These are phyloP conservation scores for Eucalyptus victrix DNA, from an alignment of 345 rosid genomes.

Conservation along the genomic window DNA sequence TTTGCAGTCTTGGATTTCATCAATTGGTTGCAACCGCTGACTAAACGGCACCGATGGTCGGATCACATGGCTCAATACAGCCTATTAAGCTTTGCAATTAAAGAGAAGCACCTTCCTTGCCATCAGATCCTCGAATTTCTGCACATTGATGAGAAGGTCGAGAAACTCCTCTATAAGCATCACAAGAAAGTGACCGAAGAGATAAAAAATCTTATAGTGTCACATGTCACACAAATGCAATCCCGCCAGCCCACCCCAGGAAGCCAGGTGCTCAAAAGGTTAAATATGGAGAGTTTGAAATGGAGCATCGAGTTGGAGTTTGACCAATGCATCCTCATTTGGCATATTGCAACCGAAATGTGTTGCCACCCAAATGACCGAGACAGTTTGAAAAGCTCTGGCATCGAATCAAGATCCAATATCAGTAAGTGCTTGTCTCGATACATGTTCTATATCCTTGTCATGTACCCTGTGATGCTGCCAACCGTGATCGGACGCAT, in stretches of 20 bases:
- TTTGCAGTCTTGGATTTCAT: no score
- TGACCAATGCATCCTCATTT: not conserved
- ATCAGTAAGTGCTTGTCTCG: not conserved
- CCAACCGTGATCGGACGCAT: not conserved
- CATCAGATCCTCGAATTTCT: not conserved
- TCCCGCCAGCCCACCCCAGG: no score
- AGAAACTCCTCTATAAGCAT: not conserved
- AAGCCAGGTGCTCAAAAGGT: not conserved
- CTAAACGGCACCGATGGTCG: not conserved
- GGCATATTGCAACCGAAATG: not conserved
- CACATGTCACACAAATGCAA: not conserved
- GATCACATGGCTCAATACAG: not conserved
- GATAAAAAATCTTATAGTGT: rapidly evolving
- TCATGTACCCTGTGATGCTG: not conserved
- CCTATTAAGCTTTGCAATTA: not conserved
- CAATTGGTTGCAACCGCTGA: not conserved
- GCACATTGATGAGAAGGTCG: not conserved
- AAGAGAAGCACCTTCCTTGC: not conserved
- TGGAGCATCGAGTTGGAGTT: not conserved
- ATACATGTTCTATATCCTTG: not conserved
- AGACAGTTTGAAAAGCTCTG: no score
- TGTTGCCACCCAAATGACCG: not conserved
- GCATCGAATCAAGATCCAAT: not conserved
- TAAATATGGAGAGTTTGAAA: not conserved
- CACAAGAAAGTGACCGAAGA: not conserved